These are phyloP conservation scores for Solanum pimpinellifolium DNA, from an alignment of 257 asterid species.

Conservation along the genomic window DNA sequence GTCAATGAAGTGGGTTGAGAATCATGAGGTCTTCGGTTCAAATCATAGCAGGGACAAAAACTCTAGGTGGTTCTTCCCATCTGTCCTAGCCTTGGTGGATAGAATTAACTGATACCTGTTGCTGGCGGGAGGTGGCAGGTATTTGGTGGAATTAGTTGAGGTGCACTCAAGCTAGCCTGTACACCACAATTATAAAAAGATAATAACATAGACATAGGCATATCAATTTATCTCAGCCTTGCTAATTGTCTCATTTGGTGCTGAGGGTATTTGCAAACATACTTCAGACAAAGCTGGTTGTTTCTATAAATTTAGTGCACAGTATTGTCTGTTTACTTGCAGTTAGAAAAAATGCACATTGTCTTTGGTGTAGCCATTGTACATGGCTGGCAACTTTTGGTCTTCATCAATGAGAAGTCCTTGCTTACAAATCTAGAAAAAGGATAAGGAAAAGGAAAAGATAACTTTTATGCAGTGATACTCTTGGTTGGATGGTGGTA, in stretches of 20 bases:
- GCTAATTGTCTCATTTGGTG: neutral
- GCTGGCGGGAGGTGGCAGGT: neutral
- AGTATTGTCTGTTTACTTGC: neutral
- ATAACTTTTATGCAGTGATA: neutral
- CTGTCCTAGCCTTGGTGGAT: neutral
- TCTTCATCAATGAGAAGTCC: neutral
- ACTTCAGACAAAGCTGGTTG: neutral
- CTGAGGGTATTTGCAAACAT: neutral
- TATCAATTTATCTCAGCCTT: neutral
- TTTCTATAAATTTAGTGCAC: neutral
- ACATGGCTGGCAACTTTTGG: neutral
- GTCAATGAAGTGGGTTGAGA: neutral
- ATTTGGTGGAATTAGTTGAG: neutral
- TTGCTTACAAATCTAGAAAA: neutral
- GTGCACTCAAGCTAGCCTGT: neutral
- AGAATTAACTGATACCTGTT: neutral
- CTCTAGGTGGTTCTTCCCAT: neutral
- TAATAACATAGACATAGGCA: neutral
- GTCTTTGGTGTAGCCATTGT: neutral
- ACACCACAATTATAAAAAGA: neutral
- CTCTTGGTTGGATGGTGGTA: neutral
- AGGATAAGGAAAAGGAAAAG: neutral
- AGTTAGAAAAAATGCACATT: neutral
- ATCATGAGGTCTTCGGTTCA: neutral
- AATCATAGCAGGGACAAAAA: neutral